Base-by-base conservation (phyloP, 441 rosid species). In the Eugenia klotzschiana region DNA sequence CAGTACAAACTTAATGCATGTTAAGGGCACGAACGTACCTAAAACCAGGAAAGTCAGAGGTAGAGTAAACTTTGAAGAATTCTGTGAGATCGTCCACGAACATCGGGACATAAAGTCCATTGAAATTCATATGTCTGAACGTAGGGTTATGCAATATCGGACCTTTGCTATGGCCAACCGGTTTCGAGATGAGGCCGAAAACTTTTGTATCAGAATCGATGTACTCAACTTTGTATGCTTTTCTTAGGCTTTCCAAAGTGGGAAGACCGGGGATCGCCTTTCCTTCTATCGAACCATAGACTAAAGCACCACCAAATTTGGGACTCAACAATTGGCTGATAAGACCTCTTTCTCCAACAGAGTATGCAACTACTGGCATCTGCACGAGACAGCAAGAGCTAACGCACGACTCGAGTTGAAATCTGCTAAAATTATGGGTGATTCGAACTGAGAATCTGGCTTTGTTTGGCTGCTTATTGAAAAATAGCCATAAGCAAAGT, bases 71-170 rank as follows among this genome's bases (percentile, higher is more conserved):
- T 37, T 83, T 54, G 64, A 90, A 90, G 69, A 90, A 90, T 84
- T 84, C 81, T 83, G 82, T 80, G 81, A 88, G 90, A 84, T 87
- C 83, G n/a, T 90, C 91, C 23, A 90, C 87, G 41, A 87, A 84
- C 84, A 88, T 87, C 49, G 90, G 91, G 60, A 90, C 85, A 41
- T 90, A 88, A 80, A 87, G 64, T 37, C 88, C 90, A 49, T 88
- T 90, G 84, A 69, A 85, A 53, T 86, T 84, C 41, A 79, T 86
- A 40, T 82, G 88, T 85, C 87, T 88, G 87, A 87, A 50, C 56
- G 88, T 85, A 57, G 90, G 90, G 84, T 90, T 90, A 82, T 87
- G 90, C 87, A 90, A 81, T n/a, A 90, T 58, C n/a, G 89, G 90
- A 55, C 90, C 89, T 84, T 90, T 88, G 86, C 90, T 90, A 58